Evolutionary conservation across 192 early-diverging fungal genomes (phyloP).

Genomic region (Coemansia pectinata): DNA sequence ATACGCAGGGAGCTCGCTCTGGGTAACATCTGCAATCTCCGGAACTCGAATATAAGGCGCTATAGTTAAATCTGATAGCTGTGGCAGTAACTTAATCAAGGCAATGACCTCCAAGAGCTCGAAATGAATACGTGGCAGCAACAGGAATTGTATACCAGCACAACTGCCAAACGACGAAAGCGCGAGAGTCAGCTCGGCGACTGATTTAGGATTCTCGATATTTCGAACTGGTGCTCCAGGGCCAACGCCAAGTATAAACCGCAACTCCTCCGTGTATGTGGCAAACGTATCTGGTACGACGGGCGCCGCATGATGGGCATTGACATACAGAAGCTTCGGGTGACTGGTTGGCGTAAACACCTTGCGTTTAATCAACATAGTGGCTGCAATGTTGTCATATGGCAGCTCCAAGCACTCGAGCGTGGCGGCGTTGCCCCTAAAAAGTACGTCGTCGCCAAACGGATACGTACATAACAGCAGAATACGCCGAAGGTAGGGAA

Average conservation of each 20-base stretch:
- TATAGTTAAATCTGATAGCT: not conserved
- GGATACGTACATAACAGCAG: not conserved
- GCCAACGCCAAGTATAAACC: not conserved
- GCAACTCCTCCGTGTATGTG: not conserved
- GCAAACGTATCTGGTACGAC: not conserved
- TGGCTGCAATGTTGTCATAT: not conserved
- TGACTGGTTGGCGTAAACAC: conserved; percentile 2
- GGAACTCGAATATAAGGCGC: not conserved
- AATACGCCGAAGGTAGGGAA: not conserved
- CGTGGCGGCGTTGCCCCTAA: not conserved
- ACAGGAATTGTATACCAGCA: not conserved
- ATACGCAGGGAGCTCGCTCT: not conserved
- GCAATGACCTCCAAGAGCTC: not conserved
- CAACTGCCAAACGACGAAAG: not conserved
- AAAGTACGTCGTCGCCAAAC: not conserved
- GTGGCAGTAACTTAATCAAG: not conserved
- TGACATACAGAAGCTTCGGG: not conserved
- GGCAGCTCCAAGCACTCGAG: not conserved
- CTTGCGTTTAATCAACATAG: not conserved
- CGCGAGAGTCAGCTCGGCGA: not conserved
- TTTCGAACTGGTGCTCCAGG: not conserved
- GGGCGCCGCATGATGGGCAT: not conserved
- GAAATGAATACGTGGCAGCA: not conserved
- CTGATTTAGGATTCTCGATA: not conserved
- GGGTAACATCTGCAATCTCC: not conserved